A percentile compares a stretch with the other conserved stretches of the same genome.
phyloP scores from a whole-genome alignment of 768 basidiomycete genomes.

The Fistulinella prunicolor region DNA sequence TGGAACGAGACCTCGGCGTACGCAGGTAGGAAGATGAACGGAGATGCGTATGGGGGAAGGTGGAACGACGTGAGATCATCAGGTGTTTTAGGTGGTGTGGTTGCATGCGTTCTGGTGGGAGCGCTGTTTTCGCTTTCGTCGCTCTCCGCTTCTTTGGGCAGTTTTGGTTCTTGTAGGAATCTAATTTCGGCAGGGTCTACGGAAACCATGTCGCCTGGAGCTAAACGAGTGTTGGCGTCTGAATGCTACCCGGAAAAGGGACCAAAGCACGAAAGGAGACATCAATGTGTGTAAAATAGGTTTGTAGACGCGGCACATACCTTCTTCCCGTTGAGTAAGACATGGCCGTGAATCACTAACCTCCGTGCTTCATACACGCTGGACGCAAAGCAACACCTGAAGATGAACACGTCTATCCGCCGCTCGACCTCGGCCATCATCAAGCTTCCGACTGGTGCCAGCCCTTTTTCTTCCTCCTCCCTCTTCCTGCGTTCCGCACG shows the following conservation, averaged over 20 bases:
- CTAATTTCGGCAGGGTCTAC: conserved; percentile 80
- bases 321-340: conserved; percentile 85
- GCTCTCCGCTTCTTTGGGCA: conserved; percentile 12
- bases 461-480: conserved; percentile 56
- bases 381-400: conserved; percentile 82
- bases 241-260: conserved; percentile 54
- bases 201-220: conserved; percentile 92
- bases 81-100: not conserved
- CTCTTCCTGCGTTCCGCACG: conserved; percentile 44
- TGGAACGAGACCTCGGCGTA: conserved; percentile 84
- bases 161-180: conserved; percentile 51
- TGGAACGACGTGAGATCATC: conserved; percentile 65
- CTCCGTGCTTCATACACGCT: conserved; percentile 89
- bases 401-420: conserved; percentile 88
- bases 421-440: conserved; percentile 96
- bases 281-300: not conserved
- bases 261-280: not conserved
- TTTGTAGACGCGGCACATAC: conserved; percentile 42
- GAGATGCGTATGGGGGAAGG: conserved; percentile 83
- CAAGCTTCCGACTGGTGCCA: conserved; percentile 91
- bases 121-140: not conserved
- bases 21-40: conserved; percentile 91
- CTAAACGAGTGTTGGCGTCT: conserved; percentile 81
- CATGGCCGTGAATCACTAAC: conserved; percentile 82
- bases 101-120: not conserved